Conservation (phyloP, 148 eudicot genomes). For the Vaccinium corymbosum region DNA sequence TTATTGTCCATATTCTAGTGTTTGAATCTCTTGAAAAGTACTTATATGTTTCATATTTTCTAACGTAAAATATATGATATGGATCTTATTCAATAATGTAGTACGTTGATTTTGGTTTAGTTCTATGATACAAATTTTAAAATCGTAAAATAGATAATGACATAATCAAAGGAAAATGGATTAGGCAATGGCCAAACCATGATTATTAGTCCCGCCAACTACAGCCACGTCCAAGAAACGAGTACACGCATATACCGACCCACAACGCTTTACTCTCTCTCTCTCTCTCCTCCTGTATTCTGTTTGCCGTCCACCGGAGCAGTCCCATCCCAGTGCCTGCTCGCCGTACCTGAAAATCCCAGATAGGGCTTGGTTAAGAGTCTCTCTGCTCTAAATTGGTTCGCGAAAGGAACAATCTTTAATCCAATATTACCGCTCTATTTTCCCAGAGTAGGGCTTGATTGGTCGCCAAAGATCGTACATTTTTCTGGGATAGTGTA, state of each 20-base stretch:
- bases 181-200: no score
- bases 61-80: no score
- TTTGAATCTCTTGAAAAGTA: no score
- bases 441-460: slow-evolving; percentile 4
- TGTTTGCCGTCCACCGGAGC: not conserved
- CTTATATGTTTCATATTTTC: no score
- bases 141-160: no score
- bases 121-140: no score
- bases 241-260: slow-evolving; percentile 4
- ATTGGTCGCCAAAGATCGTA: slow-evolving; percentile 5
- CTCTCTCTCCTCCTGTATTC: not conserved
- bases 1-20: no score
- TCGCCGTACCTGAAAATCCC: slow-evolving; percentile 7
- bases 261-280: slow-evolving; percentile 10
- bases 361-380: not conserved
- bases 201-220: slow-evolving; percentile 10
- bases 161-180: no score
- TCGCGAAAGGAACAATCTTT: not conserved
- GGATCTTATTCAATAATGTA: no score
- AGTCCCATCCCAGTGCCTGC: not conserved
- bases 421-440: not conserved
- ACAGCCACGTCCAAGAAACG: not conserved
- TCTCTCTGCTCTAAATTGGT: not conserved
- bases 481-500: slow-evolving; percentile 6
- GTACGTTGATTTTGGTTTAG: no score